phyloP scores from a whole-genome alignment of 2,329 filamentous ascomycete genomes.

The Fusarium camptoceras region DNA sequence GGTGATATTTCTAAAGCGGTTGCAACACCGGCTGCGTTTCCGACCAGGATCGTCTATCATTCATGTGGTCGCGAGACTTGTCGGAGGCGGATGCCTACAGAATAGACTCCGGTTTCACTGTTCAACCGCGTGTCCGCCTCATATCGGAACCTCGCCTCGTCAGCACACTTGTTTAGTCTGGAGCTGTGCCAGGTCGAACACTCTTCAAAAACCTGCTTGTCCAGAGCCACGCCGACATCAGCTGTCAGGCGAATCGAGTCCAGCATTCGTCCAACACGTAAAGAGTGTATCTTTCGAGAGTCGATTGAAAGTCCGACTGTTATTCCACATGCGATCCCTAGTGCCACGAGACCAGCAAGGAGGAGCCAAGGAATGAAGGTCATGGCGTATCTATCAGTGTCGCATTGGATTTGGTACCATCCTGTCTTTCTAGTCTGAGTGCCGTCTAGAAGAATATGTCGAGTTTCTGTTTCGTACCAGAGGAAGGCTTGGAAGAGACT shows the following conservation, averaged over 20 bases:
- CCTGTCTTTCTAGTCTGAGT: background rate
- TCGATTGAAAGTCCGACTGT: constrained; percentile 18
- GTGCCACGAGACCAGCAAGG: constrained; percentile 16
- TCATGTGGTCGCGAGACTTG: constrained; percentile 9
- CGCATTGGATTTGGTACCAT: constrained; percentile 6
- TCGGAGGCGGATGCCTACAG: constrained; percentile 16
- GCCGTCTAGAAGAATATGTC: background rate
- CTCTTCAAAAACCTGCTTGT: constrained; percentile 23
- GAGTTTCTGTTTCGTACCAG: constrained; percentile 23
- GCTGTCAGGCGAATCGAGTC: constrained; percentile 30
- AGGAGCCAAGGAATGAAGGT: constrained; percentile 37
- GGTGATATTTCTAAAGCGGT: background rate
- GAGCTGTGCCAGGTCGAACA: constrained; percentile 17
- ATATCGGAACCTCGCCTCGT: constrained; percentile 19
- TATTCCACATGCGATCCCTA: constrained; percentile 23
- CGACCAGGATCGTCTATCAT: background rate
- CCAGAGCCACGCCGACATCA: constrained; percentile 27
- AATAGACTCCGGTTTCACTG: constrained; percentile 3
- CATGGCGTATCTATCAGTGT: constrained; percentile 23
- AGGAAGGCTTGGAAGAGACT: constrained; percentile 27
- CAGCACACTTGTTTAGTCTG: constrained; percentile 20
- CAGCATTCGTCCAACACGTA: constrained; percentile 19
- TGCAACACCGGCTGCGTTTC: background rate
- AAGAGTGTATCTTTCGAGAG: constrained; percentile 22
- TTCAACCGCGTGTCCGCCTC: constrained; percentile 1